Percentiles rank a stretch among this genome's conserved stretches.
phyloP scores from a whole-genome alignment of 768 basidiomycete species.

The Paxillus involutus region DNA sequence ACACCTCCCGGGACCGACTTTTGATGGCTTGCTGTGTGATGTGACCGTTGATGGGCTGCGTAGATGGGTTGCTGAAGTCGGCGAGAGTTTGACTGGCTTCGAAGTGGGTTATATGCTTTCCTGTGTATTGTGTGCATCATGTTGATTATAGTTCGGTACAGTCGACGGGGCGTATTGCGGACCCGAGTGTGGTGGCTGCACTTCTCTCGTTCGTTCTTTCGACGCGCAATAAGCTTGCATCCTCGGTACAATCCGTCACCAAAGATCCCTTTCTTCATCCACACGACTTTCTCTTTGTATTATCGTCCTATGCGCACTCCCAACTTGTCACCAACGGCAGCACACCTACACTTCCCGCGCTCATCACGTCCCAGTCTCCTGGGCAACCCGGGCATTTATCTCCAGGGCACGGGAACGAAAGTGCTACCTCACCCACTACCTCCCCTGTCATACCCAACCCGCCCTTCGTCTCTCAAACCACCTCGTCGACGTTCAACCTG shows the following conservation, averaged over 20 bases:
- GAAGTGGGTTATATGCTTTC: conserved; percentile 43
- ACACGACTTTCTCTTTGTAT: conserved; percentile 49
- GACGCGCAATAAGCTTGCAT: conserved; percentile 67
- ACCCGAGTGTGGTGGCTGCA: conserved; percentile 69
- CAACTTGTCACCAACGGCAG: conserved; percentile 12
- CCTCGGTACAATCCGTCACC: conserved; percentile 49
- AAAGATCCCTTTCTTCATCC: conserved; percentile 83
- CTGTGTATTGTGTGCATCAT: not conserved
- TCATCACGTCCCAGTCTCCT: conserved; percentile 18
- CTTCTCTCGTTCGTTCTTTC: conserved; percentile 69
- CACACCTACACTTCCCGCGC: conserved; percentile 30
- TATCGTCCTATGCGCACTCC: conserved; percentile 34
- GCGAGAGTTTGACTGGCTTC: conserved; percentile 56
- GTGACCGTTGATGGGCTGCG: conserved; percentile 69
- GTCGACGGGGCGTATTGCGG: conserved; percentile 72
- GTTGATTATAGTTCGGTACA: conserved; percentile 23
- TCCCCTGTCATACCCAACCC: conserved; percentile 14
- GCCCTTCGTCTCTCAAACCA: conserved; percentile 3
- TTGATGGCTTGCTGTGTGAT: conserved; percentile 79
- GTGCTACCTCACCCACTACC: conserved; percentile 13
- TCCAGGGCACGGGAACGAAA: conserved; percentile 9
- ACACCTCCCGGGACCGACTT: conserved; percentile 7
- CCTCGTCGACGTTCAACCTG: conserved; percentile 4
- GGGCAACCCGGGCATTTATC: conserved; percentile 13
- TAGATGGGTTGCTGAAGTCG: conserved; percentile 66